Evolutionary conservation across 345 rosid species (phyloP), one percentile per base, ranked within the genome.

Genomic region (Punica granatum): DNA sequence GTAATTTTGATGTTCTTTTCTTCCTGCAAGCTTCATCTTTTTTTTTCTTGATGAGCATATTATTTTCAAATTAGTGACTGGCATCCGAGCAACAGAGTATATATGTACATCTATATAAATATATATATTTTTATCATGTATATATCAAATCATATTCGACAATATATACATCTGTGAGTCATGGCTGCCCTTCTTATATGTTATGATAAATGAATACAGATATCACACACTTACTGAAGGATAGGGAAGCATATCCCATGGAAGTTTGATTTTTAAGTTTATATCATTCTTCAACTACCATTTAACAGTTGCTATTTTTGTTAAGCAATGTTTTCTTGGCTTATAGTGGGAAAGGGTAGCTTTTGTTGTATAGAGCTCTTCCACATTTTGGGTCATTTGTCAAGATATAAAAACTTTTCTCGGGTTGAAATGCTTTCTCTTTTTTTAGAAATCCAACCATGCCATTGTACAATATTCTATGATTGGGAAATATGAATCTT

Each of bases 1-100:
- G 98, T 89, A 85, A 74, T 42, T 46, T 30, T 41, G 6, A 35
- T 19, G 5, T 72, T 19, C 48, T 26, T 68, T 58, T 76, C 53
- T 60, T 63, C 36, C 63, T 37, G 35, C 60, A 16, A 41, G 36
- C 63, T 70, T 21, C 53, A 5, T 66, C 34, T 73, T 36, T 66
- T 28, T 61, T 30, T 63, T 63, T 25, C 36, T 21, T 1, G 7
- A 37, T 51, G 1, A 51, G 1, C 9, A 15, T 14, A 28, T 28
- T 33, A 18, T 56, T 56, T 0, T 30, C 32, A 56, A 7, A 51
- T 51, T n/a, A 51, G 53, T 61, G n/a, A 34, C 1, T 62, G 43
- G 2, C 19, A 21, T 62, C 25, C 34, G 65, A 62, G 65, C n/a
- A 13, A 41, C 44, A 41, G 44, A 41, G 44, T n/a, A n/a, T n/a